phyloP scores from a whole-genome alignment of 257 asterid genomes.

The Misopates orontium region DNA sequence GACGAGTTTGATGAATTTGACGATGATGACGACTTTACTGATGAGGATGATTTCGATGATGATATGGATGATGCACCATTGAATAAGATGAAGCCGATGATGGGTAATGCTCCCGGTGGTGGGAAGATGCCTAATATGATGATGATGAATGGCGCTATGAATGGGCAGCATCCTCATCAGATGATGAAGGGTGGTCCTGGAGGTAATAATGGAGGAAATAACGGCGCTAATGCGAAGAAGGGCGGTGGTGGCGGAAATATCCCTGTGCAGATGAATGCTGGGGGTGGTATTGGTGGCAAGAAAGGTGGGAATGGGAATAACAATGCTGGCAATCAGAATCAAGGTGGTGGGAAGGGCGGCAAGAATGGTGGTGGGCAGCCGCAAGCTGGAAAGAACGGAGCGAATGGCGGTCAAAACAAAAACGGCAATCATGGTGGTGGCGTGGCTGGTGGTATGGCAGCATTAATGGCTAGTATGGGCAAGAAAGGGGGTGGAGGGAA shows the following conservation, averaged over 20 bases:
- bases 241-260: conserved; percentile 46
- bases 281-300: conserved; percentile 43
- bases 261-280: conserved; percentile 44
- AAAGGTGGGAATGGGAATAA: conserved; percentile 48
- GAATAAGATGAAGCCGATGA: conserved; percentile 49
- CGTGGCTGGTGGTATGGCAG: conserved; percentile 35
- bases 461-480: conserved; percentile 53
- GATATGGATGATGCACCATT: conserved; percentile 49
- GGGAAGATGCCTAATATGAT: conserved; percentile 47
- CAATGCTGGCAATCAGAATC: conserved; percentile 38
- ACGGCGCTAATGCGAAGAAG: conserved; percentile 35
- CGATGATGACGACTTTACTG: conserved; percentile 43
- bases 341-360: conserved; percentile 59
- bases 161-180: conserved; percentile 45
- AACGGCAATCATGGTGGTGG: conserved; percentile 41
- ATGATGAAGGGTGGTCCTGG: conserved; percentile 41
- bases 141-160: conserved; percentile 54
- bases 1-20: conserved; percentile 35
- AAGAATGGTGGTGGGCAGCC: conserved; percentile 66
- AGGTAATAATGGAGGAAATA: conserved; percentile 22
- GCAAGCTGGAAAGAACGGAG: conserved; percentile 26
- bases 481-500: conserved; percentile 68
- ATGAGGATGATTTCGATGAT: conserved; percentile 63
- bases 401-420: conserved; percentile 37
- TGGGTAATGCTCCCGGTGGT: conserved; percentile 41